Base-by-base conservation (phyloP, 257 asterid genomes). In the Rehmannia glutinosa region DNA sequence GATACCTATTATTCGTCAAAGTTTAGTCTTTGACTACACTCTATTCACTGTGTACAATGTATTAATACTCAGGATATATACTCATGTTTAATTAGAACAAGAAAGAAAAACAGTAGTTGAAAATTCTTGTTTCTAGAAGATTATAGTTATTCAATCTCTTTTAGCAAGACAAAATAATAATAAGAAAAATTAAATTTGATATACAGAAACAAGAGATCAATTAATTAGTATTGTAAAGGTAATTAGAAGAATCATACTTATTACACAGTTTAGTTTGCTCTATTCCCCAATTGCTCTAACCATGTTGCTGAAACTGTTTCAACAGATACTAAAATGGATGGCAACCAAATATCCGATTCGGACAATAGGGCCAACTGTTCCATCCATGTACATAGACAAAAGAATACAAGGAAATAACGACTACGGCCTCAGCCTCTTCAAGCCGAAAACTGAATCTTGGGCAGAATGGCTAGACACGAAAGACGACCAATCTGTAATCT, bases 321-420 rank as follows among this genome's bases (percentile, higher is more conserved):
- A n/a, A 49, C 73, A 77, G 82, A 36, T 73, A 39, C 56, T 77
- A 15, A 57, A 64, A 56, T 77, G 78, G 81, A 75, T 79, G 81
- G 38, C 60, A 2, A 64, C 50, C 16, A 42, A 24, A 4, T 39
- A 9, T 59, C 51, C 38, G 19, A 65, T 78, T 41, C 61, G 15
- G 11, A 55, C 78, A 9, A 71, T 77, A 19, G 86, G 86, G 3
- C 86, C 86, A 5, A 61, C 77, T 19, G 5, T 80, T 20, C 82
- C 82, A 33, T 75, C 80, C 9, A 56, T 70, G 61, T 77, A 66
- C 68, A 43, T 17, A 5, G 81, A 78, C 70, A 73, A 66, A 28
- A 60, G 82, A 62, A 2, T 73, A 12, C 33, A 5, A n/a, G 77
- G 53, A 19, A 64, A 77, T 28, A 62, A 42, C 15, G 75, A 77